Evolutionary conservation across 2,329 filamentous ascomycete genomes (phyloP).

Genomic region (Stenocarpella maydis): DNA sequence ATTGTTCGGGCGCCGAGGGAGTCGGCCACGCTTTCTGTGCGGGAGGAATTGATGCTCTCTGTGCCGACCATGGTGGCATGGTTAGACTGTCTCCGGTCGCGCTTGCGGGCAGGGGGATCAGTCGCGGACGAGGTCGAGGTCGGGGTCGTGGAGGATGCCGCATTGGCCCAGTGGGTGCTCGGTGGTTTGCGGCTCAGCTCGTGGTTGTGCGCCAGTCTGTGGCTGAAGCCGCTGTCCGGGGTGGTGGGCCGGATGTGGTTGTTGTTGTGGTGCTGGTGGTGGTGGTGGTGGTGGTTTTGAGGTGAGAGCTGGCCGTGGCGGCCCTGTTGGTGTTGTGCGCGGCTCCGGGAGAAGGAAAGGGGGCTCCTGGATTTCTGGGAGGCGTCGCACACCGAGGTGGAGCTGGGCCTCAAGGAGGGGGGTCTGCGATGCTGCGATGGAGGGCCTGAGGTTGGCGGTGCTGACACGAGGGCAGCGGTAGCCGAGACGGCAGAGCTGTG

Average conservation of each 20-base stretch:
- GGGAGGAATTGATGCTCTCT: slow-evolving; percentile 55
- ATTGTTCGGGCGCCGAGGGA: slow-evolving; percentile 55
- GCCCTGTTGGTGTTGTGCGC: not conserved
- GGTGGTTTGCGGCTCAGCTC: slow-evolving; percentile 16
- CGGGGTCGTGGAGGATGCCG: slow-evolving; percentile 12
- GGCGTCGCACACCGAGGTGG: slow-evolving; percentile 28
- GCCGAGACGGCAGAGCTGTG: slow-evolving; percentile 25
- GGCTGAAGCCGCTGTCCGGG: slow-evolving; percentile 12
- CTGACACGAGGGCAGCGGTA: slow-evolving; percentile 26
- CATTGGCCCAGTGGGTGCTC: slow-evolving; percentile 8
- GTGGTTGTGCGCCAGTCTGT: slow-evolving; percentile 22
- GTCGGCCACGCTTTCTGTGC: slow-evolving; percentile 54
- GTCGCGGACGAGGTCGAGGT: slow-evolving; percentile 7
- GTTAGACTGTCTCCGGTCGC: slow-evolving; percentile 19
- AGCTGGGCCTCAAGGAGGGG: slow-evolving; percentile 28
- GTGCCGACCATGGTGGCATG: slow-evolving; percentile 41
- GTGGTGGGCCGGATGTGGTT: slow-evolving; percentile 3
- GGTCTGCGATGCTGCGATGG: slow-evolving; percentile 27
- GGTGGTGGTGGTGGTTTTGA: slow-evolving; percentile 18
- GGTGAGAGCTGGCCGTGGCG: not conserved
- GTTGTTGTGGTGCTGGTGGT: slow-evolving; percentile 7
- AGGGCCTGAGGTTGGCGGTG: slow-evolving; percentile 12
- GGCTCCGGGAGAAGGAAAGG: slow-evolving; percentile 29
- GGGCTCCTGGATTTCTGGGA: slow-evolving; percentile 30
- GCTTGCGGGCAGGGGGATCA: slow-evolving; percentile 25